Evolutionary conservation across 768 basidiomycete species (phyloP).

Genomic region (Chlorophyllum brunneum): DNA sequence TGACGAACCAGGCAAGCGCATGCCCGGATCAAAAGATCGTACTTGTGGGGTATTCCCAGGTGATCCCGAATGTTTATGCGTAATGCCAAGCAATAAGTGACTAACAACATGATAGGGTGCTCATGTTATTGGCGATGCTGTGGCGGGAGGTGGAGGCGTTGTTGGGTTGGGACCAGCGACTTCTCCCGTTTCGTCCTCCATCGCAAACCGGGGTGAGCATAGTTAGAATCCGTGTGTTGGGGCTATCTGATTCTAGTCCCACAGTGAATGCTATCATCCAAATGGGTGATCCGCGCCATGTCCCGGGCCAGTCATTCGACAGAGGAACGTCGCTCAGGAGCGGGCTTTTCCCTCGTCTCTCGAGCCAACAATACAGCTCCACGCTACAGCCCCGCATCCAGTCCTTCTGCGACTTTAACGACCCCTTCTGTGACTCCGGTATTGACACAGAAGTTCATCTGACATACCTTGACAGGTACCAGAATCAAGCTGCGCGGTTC

Average conservation of each 20-base stretch:
- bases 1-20: conserved; percentile 21
- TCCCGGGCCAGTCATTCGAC: conserved; percentile 23
- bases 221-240: background rate
- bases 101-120: conserved; percentile 21
- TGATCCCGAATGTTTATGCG: too few relatives aligned
- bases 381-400: conserved; percentile 21
- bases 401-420: conserved; percentile 24
- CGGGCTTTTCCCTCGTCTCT: conserved; percentile 20
- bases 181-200: conserved; percentile 17
- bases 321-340: conserved; percentile 18
- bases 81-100: too few relatives aligned
- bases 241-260: background rate
- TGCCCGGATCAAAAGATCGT: conserved; percentile 29
- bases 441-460: conserved; percentile 17
- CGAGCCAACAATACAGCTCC: conserved; percentile 21
- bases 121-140: conserved; percentile 26
- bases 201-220: conserved; percentile 16
- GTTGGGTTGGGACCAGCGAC: conserved; percentile 19
- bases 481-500: conserved; percentile 22
- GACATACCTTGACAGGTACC: conserved; percentile 25
- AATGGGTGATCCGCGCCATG: conserved; percentile 26
- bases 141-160: conserved; percentile 22
- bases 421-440: conserved; percentile 28
- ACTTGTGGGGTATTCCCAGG: conserved; percentile 26
- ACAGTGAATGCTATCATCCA: conserved; percentile 24